Evolutionary conservation across 192 early-diverging fungal genomes (phyloP), one percentile per base, ranked within the genome.

Genomic region (Coemansia sp.): DNA sequence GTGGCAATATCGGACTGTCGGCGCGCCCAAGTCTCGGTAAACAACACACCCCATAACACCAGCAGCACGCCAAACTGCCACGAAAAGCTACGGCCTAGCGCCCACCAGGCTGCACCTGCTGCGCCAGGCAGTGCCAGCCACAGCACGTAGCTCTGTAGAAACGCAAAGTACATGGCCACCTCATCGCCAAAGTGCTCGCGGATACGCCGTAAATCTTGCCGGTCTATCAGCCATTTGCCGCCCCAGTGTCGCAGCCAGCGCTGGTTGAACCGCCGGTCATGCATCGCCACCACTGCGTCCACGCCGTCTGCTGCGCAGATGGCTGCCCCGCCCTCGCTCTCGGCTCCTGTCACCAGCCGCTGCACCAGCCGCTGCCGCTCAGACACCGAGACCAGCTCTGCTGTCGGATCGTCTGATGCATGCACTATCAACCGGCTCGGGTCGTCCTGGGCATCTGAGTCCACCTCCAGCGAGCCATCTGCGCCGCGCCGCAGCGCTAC

Each of bases 161-260:
- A 98, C 11, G 93, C 93, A 85, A 98, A 98, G 76, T 98, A 96
- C 76, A 85, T 88, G n/a, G 92, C 93, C 36, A 93, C 83, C 70
- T 92, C 90, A 68, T 96, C 93, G 61, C 95, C 95, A 84, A 92
- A 90, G 56, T 93, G 85, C 59, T 88, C 84, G 55, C 89, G 83
- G 59, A 97, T 86, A 31, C 70, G 70, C n/a, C 76, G 61, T n/a
- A 97, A 59, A 67, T 95, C 94, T 3, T 83, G 60, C 5, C 87
- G 70, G 59, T 82, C 73, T 36, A 97, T 85, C 18, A 89, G 58
- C 90, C 88, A 93, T 66, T 93, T 91, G 61, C 83, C 81, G 5
- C 86, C 81, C 93, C 93, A 95, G 31, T 86, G 70, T 57, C 84
- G 78, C 38, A 95, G 78, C 95, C 95, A 97, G 28, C 82, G 59